These are phyloP conservation scores for Malus hybrid DNA, from an alignment of 331 rosid species.

Conservation along the genomic window DNA sequence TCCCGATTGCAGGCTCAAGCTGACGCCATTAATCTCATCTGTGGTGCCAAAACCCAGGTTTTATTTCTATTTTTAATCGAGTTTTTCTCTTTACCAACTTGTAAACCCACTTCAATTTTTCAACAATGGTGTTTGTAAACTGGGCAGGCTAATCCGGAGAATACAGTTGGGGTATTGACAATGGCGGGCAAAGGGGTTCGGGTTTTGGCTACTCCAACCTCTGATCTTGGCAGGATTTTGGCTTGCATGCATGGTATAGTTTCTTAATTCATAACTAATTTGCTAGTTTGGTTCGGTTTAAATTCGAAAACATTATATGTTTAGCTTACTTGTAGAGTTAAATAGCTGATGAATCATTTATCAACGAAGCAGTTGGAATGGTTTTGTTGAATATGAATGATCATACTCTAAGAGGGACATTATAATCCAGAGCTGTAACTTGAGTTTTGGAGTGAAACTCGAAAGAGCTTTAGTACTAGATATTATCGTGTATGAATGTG, in stretches of 20 bases:
- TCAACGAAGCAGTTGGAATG: not conserved
- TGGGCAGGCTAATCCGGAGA: constrained; percentile 80
- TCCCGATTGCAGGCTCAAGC: constrained; percentile 88
- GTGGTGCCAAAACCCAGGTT: constrained; percentile 98
- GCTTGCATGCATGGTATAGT: constrained; percentile 84
- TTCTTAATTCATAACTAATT: not conserved
- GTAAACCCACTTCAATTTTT: no score
- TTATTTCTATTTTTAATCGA: not conserved
- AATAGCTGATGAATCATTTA: not conserved
- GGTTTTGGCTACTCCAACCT: constrained; percentile 46
- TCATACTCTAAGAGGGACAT: not conserved
- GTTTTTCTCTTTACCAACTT: not conserved
- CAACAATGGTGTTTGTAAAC: not conserved
- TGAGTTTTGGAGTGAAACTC: not conserved
- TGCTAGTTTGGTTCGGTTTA: not conserved
- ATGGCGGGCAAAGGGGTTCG: constrained; percentile 69
- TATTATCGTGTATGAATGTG: not conserved
- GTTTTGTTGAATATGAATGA: not conserved
- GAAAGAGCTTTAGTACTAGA: not conserved
- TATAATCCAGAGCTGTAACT: not conserved
- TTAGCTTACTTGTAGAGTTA: not conserved
- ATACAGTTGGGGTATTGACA: constrained; percentile 83
- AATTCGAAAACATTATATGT: not conserved
- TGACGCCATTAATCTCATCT: constrained; percentile 80
- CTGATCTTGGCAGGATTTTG: constrained; percentile 83